Percentiles rank a stretch among this genome's conserved stretches.
Evolutionary conservation across 2,329 filamentous ascomycete genomes (phyloP).

Genomic region (Piedraia hortae): DNA sequence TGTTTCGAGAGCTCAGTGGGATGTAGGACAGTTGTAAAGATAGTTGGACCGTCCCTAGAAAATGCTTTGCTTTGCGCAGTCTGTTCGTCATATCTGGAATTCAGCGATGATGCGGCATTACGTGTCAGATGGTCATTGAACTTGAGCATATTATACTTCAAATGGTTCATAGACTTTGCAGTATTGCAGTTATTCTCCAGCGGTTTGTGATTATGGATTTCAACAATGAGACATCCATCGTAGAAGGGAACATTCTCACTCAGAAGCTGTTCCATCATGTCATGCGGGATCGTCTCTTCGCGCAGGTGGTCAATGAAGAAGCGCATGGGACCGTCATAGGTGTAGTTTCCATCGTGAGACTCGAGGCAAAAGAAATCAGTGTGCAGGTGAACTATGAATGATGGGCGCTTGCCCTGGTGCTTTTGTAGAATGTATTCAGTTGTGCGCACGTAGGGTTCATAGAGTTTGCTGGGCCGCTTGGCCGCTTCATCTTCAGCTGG

Average conservation of each 20-base stretch:
- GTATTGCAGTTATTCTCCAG: slow-evolving; percentile 21
- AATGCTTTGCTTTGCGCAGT: slow-evolving; percentile 9
- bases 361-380: slow-evolving; percentile 75
- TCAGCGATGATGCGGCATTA: slow-evolving; percentile 6
- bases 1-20: slow-evolving; percentile 54
- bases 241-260: slow-evolving; percentile 55
- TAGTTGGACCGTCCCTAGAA: slow-evolving; percentile 22
- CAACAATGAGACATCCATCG: slow-evolving; percentile 78
- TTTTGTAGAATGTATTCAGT: slow-evolving; percentile 60
- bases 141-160: slow-evolving; percentile 78
- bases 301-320: slow-evolving; percentile 52
- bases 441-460: slow-evolving; percentile 30
- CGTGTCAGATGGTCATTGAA: slow-evolving; percentile 75
- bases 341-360: slow-evolving; percentile 73
- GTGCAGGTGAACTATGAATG: slow-evolving; percentile 64
- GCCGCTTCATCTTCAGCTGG: slow-evolving; percentile 8
- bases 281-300: slow-evolving; percentile 57
- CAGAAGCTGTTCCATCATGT: slow-evolving; percentile 55
- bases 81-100: no score
- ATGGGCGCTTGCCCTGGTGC: slow-evolving; percentile 44
- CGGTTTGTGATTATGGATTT: slow-evolving; percentile 70
- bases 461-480: slow-evolving; percentile 8
- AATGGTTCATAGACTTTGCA: slow-evolving; percentile 29
- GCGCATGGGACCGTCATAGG: slow-evolving; percentile 79
- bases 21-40: slow-evolving; percentile 58